Conservation (phyloP, 441 rosid species). For the Pelargonium australe region DNA sequence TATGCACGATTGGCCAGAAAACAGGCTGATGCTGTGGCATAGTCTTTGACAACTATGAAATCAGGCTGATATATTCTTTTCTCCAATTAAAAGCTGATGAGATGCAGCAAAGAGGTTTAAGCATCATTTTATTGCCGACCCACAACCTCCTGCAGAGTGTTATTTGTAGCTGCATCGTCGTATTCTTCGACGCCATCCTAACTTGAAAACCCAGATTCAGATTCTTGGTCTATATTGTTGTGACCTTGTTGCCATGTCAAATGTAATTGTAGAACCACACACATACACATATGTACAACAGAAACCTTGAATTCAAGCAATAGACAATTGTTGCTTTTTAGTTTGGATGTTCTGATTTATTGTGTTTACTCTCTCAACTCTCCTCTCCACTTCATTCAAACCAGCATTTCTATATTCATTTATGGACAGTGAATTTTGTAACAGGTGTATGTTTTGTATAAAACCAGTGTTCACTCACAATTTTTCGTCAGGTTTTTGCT, state of each 20-base stretch:
- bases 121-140: too few species aligned
- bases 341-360: background rate
- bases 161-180: too few species aligned
- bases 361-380: too few species aligned
- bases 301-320: background rate
- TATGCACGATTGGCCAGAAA: constrained; percentile 72
- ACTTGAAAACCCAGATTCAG: background rate
- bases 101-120: background rate
- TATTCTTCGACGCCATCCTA: background rate
- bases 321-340: background rate
- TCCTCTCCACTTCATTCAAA: too few species aligned
- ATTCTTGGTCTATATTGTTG: background rate
- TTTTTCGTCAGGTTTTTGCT: too few species aligned
- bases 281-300: background rate
- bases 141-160: too few species aligned
- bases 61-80: background rate
- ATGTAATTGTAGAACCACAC: background rate
- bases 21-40: constrained; percentile 79
- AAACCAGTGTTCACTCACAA: too few species aligned
- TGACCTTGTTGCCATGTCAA: background rate
- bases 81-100: background rate
- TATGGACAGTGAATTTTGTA: too few species aligned
- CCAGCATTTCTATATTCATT: too few species aligned
- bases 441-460: too few species aligned
- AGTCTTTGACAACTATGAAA: constrained; percentile 18